Evolutionary conservation across 1,284 basidiomycete species (phyloP), one percentile per base, ranked within the genome.

Genomic region (Moesziomyces sp.): DNA sequence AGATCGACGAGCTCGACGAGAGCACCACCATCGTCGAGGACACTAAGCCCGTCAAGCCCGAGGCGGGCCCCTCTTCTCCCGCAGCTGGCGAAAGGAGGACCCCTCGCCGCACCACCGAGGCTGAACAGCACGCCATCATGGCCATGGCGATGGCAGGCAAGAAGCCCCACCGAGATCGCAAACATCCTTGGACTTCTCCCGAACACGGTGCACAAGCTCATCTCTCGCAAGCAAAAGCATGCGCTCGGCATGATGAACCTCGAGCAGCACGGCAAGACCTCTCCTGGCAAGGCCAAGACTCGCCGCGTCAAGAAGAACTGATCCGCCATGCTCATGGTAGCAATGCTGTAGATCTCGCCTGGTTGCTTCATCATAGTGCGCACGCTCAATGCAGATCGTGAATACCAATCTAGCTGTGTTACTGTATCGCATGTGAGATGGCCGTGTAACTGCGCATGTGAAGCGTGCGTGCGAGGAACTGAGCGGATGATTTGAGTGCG

Each of bases 91-190:
- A 43, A 8, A n/a, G 26, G 26, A n/a, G 7, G 45, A 23, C 46
- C 26, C 16, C 26, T 10, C 46, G 35, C 16, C 42, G 0, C 13
- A 62, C 56, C 3, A 45, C 52, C 40, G 51, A 61, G 2, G 19
- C 21, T 0, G 59, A 68, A 8, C 54, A 47, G 19, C 47, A 55
- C 21, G 47, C 48, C 19, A 68, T 68, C 48, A 19, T 54, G 10
- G 21, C 14, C 16, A 46, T 68, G 46, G 30, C 30, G 3, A 23
- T 38, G 10, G 10, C 8, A 16, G 65, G 65, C 30, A 58, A 52
- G 30, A 6, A 8, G 1, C 38, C 38, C 51, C 11, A 3, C 0
- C 2, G 53, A 58, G 18, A 62, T 68, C 24, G 65, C 55, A 3
- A 16, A 28, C 4, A 8, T 24, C 2, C 52, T 68, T 28, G 59